phyloP scores from a whole-genome alignment of 306 rosid species.

The Glycine soja region DNA sequence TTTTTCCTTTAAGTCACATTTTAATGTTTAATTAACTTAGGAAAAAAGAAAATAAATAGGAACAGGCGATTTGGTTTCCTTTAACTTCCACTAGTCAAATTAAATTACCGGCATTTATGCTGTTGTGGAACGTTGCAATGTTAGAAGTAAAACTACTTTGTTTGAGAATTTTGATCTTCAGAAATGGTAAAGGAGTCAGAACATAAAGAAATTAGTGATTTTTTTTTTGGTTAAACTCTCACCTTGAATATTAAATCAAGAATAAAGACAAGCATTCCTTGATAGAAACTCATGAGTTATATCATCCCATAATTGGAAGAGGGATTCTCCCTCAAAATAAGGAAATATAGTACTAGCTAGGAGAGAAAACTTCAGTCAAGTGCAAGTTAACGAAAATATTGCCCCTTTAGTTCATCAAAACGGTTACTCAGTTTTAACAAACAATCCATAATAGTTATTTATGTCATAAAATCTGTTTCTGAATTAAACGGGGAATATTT shows the following conservation, averaged over 20 bases:
- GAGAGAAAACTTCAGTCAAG: constrained; percentile 40
- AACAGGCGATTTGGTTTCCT: not conserved
- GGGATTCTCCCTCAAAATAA: constrained; percentile 55
- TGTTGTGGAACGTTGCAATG: not conserved
- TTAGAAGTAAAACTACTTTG: constrained; percentile 1
- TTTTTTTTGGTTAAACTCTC: not conserved
- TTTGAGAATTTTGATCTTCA: not conserved
- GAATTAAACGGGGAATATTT: constrained; percentile 55
- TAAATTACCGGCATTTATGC: not conserved
- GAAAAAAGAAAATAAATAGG: not conserved
- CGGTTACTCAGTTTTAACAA: constrained; percentile 26
- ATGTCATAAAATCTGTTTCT: not conserved
- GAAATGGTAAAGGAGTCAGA: not conserved
- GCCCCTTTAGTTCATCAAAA: constrained; percentile 50
- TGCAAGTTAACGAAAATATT: constrained; percentile 61
- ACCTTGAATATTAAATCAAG: constrained; percentile 40
- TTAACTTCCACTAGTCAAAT: not conserved
- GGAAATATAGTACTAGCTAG: not conserved
- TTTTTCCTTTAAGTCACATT: not conserved
- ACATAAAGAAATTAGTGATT: not conserved
- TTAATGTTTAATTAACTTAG: not conserved
- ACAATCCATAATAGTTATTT: not conserved
- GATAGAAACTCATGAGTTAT: constrained; percentile 48
- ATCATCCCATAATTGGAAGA: constrained; percentile 48
- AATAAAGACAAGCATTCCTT: constrained; percentile 37